A percentile compares a stretch with the other conserved stretches of the same genome.
Evolutionary conservation across 257 asterid species (phyloP).

Genomic region (Forsythia suspensa): DNA sequence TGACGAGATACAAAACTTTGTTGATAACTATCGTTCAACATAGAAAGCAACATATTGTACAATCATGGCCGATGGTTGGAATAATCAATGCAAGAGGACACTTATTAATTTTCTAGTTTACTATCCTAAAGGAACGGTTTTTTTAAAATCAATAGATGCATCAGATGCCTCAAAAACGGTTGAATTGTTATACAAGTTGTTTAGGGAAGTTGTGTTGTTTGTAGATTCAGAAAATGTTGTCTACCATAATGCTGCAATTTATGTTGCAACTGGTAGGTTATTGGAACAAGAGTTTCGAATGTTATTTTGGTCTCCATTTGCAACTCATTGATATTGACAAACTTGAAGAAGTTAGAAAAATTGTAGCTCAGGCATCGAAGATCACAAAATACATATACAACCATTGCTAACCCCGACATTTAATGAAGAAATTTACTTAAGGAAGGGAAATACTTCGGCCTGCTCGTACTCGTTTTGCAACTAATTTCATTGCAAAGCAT

Average conservation of each 20-base stretch:
- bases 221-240: background rate
- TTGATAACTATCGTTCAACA: background rate
- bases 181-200: background rate
- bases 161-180: background rate
- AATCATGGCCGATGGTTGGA: background rate
- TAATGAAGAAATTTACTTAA: background rate
- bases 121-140: background rate
- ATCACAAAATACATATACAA: background rate
- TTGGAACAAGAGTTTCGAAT: background rate
- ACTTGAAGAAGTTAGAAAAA: background rate
- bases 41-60: background rate
- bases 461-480: background rate
- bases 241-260: background rate
- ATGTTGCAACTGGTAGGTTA: background rate
- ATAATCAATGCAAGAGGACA: background rate
- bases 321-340: background rate
- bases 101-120: background rate
- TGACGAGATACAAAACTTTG: background rate
- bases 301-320: background rate
- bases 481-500: background rate
- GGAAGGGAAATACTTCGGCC: background rate
- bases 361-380: background rate
- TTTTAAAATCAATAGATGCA: background rate
- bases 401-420: background rate
- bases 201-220: background rate